Evolutionary conservation across 345 rosid species (phyloP).

Genomic region (Cardiospermum halicacabum): DNA sequence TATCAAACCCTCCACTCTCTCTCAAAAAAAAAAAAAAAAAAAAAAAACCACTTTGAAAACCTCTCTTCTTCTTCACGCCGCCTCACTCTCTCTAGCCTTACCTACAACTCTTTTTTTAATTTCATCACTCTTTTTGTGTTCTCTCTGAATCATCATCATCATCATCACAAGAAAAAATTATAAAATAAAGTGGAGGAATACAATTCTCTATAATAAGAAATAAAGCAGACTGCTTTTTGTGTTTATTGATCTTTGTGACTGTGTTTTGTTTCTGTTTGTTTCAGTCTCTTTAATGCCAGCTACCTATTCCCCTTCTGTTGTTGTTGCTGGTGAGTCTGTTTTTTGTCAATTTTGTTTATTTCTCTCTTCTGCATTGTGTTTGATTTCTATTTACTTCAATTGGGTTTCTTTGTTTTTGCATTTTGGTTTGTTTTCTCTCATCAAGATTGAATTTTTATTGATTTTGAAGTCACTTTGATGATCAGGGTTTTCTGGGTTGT

Average conservation of each 20-base stretch:
- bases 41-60: constrained; percentile 16
- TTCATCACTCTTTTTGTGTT: constrained; percentile 37
- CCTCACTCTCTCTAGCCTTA: constrained; percentile 38
- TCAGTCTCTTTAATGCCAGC: constrained; percentile 21
- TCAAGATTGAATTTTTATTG: constrained; percentile 19
- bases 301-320: constrained; percentile 9
- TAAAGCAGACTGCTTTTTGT: constrained; percentile 6
- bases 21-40: no score
- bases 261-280: background rate
- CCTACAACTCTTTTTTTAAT: background rate
- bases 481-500: constrained; percentile 22
- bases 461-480: constrained; percentile 13
- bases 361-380: constrained; percentile 9
- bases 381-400: constrained; percentile 20
- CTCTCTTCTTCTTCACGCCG: constrained; percentile 69
- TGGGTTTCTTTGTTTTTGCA: constrained; percentile 15
- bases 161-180: background rate
- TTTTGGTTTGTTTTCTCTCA: constrained; percentile 13
- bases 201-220: constrained; percentile 8
- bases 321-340: constrained; percentile 21
- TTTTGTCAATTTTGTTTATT: constrained; percentile 1
- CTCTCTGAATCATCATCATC: constrained; percentile 31
- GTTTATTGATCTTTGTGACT: background rate
- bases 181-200: background rate
- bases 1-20: constrained; percentile 6